These are phyloP conservation scores for Agaricales sp. DNA, from an alignment of 1,284 basidiomycete species.

Conservation along the genomic window DNA sequence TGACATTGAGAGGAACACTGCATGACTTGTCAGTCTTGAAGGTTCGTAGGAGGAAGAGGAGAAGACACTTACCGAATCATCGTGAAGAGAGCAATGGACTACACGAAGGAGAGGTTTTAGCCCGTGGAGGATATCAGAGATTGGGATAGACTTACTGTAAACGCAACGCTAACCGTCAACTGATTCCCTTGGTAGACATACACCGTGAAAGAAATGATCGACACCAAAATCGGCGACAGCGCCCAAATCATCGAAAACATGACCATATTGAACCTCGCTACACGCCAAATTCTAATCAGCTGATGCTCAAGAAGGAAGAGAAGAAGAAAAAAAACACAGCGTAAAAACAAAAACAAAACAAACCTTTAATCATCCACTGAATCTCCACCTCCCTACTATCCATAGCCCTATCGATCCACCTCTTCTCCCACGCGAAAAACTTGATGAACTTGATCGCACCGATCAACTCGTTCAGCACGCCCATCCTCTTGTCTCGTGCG, in stretches of 20 bases:
- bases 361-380: slow-evolving; percentile 61
- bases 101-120: slow-evolving; percentile 4
- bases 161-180: slow-evolving; percentile 56
- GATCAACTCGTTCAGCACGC: slow-evolving; percentile 79
- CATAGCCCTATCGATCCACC: slow-evolving; percentile 56
- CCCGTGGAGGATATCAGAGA: slow-evolving; percentile 11
- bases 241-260: slow-evolving; percentile 61
- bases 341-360: slow-evolving; percentile 1
- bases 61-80: slow-evolving; percentile 58
- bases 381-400: slow-evolving; percentile 53
- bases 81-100: slow-evolving; percentile 63
- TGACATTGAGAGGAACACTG: slow-evolving; percentile 56
- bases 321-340: neutral
- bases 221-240: slow-evolving; percentile 57
- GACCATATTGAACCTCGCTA: too few relatives aligned
- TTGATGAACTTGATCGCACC: slow-evolving; percentile 79
- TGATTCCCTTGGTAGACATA: slow-evolving; percentile 57
- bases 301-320: neutral
- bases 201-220: slow-evolving; percentile 55
- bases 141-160: slow-evolving; percentile 64
- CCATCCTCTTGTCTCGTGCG: slow-evolving; percentile 79
- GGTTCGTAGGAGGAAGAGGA: neutral
- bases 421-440: slow-evolving; percentile 77
- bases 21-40: too few relatives aligned
- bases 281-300: neutral